Conservation (phyloP, 78 protist genomes). For the Guillardia theta region DNA sequence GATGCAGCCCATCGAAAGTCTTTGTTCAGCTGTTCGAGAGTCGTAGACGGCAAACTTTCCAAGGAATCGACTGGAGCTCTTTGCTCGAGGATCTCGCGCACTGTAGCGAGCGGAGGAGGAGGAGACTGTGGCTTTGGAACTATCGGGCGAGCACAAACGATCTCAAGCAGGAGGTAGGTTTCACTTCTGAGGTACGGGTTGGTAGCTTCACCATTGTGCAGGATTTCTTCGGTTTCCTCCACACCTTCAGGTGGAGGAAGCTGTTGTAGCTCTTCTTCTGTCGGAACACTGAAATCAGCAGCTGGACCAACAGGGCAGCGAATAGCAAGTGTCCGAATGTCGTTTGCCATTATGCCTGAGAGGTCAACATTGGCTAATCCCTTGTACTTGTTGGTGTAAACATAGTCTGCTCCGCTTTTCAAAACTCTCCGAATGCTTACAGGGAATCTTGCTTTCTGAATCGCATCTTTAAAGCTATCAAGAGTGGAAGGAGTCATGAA, state of each 20-base stretch:
- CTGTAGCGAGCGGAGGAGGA: background rate
- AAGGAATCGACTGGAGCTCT: background rate
- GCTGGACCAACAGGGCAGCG: background rate
- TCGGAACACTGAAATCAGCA: background rate
- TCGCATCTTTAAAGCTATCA: background rate
- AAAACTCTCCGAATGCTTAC: background rate
- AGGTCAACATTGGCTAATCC: background rate
- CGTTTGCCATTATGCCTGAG: background rate
- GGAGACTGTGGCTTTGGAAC: background rate
- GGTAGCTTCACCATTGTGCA: background rate
- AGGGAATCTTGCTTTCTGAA: background rate
- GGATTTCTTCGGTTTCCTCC: background rate
- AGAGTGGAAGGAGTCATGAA: background rate
- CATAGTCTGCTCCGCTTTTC: background rate
- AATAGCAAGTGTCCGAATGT: background rate
- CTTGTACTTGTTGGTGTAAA: background rate
- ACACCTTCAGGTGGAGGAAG: background rate
- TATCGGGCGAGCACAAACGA: background rate
- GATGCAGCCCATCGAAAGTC: background rate
- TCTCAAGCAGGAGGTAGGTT: background rate
- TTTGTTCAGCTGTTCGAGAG: background rate
- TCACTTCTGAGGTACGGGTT: background rate
- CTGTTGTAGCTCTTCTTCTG: background rate
- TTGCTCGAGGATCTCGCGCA: background rate
- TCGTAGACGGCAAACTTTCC: background rate